phyloP scores from a whole-genome alignment of 73 alveolate genomes.

The Tetrahymena borealis region DNA sequence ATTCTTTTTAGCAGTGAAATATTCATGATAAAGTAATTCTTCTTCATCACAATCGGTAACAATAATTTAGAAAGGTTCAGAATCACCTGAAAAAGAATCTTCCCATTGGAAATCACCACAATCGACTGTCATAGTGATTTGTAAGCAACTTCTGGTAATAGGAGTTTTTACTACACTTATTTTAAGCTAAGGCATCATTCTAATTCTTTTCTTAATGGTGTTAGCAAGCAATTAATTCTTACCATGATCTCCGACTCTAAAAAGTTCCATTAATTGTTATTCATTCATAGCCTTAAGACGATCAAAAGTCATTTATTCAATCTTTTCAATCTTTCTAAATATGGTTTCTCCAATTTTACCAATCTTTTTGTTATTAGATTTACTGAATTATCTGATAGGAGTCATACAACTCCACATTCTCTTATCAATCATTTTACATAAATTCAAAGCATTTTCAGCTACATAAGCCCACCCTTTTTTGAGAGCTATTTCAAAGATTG shows the following conservation, averaged over 20 bases:
- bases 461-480: conserved; percentile 94
- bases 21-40: conserved; percentile 91
- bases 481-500: conserved; percentile 94
- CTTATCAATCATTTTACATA: conserved; percentile 93
- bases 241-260: conserved; percentile 66
- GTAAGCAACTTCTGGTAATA: conserved; percentile 91
- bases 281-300: conserved; percentile 41
- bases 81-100: conserved; percentile 84
- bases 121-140: conserved; percentile 84
- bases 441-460: conserved; percentile 36
- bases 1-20: conserved; percentile 77
- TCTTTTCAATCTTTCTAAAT: conserved; percentile 79
- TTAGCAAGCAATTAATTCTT: conserved; percentile 1
- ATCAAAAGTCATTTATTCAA: conserved; percentile 46
- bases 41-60: conserved; percentile 98
- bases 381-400: conserved; percentile 97
- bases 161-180: conserved; percentile 96
- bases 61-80: conserved; percentile 96
- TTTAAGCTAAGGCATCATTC: conserved; percentile 95
- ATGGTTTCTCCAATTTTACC: conserved; percentile 68
- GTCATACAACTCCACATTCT: conserved; percentile 99
- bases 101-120: conserved; percentile 97
- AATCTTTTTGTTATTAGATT: conserved; percentile 34
- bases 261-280: conserved; percentile 49
- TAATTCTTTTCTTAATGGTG: conserved; percentile 82